Percentiles rank a stretch among this genome's conserved stretches.
Evolutionary conservation across 495 filamentous ascomycete genomes (phyloP).

Genomic region (Parathielavia appendiculata): DNA sequence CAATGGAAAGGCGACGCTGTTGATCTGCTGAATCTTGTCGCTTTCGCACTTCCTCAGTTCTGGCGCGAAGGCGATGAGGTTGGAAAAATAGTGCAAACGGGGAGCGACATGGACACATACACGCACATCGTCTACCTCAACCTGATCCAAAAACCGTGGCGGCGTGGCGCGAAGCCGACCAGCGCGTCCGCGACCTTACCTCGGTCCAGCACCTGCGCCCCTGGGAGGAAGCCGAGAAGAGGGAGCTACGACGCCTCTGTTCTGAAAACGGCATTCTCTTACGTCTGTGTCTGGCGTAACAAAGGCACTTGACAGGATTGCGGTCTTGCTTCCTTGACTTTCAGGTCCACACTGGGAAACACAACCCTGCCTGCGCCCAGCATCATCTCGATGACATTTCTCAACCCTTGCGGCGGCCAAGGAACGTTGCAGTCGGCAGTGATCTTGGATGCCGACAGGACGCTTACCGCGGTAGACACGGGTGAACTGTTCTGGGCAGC

Average conservation of each 20-base stretch:
- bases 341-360: conserved; percentile 33
- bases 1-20: conserved; percentile 40
- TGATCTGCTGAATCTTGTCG: no score
- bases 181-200: conserved; percentile 26
- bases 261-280: conserved; percentile 47
- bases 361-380: conserved; percentile 40
- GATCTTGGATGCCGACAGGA: conserved; percentile 57
- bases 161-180: conserved; percentile 39
- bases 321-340: conserved; percentile 39
- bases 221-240: conserved; percentile 53
- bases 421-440: conserved; percentile 42
- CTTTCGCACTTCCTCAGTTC: conserved; percentile 61
- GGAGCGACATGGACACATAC: conserved; percentile 45
- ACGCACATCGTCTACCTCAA: conserved; percentile 62
- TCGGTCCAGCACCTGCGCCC: conserved; percentile 41
- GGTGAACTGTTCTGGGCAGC: conserved; percentile 51
- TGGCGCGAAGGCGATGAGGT: conserved; percentile 44
- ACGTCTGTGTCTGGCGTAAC: conserved; percentile 17
- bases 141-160: conserved; percentile 33
- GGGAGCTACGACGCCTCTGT: conserved; percentile 47
- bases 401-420: conserved; percentile 16
- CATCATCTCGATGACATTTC: conserved; percentile 37
- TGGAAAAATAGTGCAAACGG: conserved; percentile 38
- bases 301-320: conserved; percentile 13
- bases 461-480: conserved; percentile 51